phyloP scores from a whole-genome alignment of 75 land plant species.

The Pseudotsuga menziesii region DNA sequence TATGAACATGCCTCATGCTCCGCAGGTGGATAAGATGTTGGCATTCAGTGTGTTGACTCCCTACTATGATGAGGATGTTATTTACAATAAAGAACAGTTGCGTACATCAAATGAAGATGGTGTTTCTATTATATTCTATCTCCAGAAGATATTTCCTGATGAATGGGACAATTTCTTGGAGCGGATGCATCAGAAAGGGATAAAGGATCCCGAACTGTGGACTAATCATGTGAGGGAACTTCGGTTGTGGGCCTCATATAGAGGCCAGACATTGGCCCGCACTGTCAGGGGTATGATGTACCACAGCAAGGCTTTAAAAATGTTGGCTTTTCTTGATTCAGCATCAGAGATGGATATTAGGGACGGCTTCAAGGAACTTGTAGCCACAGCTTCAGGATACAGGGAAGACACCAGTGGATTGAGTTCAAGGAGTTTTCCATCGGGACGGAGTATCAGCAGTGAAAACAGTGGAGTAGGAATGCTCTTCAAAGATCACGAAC shows the following conservation, averaged over 20 bases:
- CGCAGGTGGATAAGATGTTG: conserved; percentile 76
- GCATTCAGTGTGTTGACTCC: conserved; percentile 93
- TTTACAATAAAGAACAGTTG: conserved; percentile 74
- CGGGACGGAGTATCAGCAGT: conserved; percentile 39
- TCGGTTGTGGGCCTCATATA: conserved; percentile 86
- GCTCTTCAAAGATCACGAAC: conserved; percentile 67
- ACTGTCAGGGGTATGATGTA: conserved; percentile 99
- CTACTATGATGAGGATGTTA: conserved; percentile 80
- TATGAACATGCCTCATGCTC: conserved; percentile 96
- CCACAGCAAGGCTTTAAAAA: conserved; percentile 72
- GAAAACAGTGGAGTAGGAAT: conserved; percentile 35
- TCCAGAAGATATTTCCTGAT: conserved; percentile 72
- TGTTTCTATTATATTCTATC: conserved; percentile 73
- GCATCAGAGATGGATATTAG: conserved; percentile 85
- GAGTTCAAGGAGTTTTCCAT: conserved; percentile 20
- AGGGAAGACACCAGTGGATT: conserved; percentile 11
- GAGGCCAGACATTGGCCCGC: conserved; percentile 90
- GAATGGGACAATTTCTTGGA: conserved; percentile 90
- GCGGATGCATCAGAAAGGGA: conserved; percentile 58
- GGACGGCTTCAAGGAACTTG: conserved; percentile 53
- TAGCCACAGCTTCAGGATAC: conserved; percentile 18
- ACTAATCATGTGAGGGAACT: conserved; percentile 53
- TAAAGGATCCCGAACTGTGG: conserved; percentile 53
- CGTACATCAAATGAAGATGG: conserved; percentile 84
- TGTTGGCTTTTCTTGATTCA: conserved; percentile 81